Evolutionary conservation across 1,139 yeast species (phyloP), one percentile per base, ranked within the genome.

Genomic region (Lodderomyces beijingensis): DNA sequence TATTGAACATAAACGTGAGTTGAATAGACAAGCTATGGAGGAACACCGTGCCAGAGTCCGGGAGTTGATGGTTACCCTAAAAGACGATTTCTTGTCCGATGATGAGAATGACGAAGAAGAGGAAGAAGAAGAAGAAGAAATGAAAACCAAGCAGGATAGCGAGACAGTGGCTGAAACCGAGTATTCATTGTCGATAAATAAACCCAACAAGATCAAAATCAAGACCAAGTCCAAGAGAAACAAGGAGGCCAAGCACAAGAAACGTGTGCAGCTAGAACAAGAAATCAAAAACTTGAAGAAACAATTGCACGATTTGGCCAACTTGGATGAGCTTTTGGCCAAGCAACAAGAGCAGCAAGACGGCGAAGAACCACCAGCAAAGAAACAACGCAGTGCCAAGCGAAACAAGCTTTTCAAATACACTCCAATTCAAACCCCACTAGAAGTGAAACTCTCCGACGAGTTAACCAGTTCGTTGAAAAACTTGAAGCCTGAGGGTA

Each of bases 401-500:
- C 41, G 37, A 10, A 40, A 50, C 17, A 62, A 62, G 37, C 64
- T 74, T 34, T 67, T 68, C 34, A 83, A 77, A 49, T 77, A 82
- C 51, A 66, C 70, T 27, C 65, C 77, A 16, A 59, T 77, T 38
- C 81, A 79, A 35, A 73, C 73, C 27, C 81, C 84, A 20, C 57
- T 91, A 36, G 97, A 91, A 51, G 82, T 91, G 27, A 91, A 91
- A 59, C 72, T 93, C 35, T 78, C 95, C 12, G 91, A 87, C 51
- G 98, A 91, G 58, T 70, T 93, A 43, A 77, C 84, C 19, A 93
- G 85, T 46, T 85, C 94, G 18, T 67, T 93, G 51, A 76, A 96
- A 55, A 75, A 80, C 44, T 65, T 91, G 51, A 84, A 76, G 53
- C 94, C 97, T 0, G 98, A 93, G 62, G 98, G 98, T 15, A 86